These are phyloP conservation scores for Pulveroboletus frians DNA, from an alignment of 768 basidiomycete species.

Conservation along the genomic window DNA sequence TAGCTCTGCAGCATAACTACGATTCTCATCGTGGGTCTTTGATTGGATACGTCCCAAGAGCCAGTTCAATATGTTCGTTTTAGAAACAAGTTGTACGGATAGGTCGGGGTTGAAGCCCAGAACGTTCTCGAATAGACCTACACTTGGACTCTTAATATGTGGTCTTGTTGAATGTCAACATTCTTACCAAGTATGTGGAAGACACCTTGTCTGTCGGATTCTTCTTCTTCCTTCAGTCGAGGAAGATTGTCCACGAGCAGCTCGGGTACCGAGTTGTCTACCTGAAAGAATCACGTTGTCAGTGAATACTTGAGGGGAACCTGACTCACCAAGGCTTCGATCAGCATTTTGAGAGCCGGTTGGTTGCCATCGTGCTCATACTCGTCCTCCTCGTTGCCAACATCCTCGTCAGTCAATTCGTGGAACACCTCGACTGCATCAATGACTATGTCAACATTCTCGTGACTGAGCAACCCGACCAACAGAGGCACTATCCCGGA, in stretches of 20 bases:
- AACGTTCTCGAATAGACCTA: constrained; percentile 91
- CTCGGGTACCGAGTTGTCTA: constrained; percentile 80
- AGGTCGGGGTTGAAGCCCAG: constrained; percentile 80
- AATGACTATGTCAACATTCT: constrained; percentile 96
- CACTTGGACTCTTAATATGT: background rate
- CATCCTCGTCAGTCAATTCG: constrained; percentile 96
- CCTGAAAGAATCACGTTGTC: constrained; percentile 38
- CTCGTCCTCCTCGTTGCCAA: constrained; percentile 71
- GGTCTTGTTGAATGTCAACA: background rate
- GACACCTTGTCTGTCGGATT: constrained; percentile 85
- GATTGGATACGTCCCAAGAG: constrained; percentile 68
- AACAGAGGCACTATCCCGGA: constrained; percentile 67
- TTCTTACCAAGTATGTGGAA: constrained; percentile 82
- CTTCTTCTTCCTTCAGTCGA: constrained; percentile 87
- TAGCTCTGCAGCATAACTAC: constrained; percentile 88
- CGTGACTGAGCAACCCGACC: constrained; percentile 86
- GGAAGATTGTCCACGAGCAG: constrained; percentile 84
- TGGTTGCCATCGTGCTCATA: constrained; percentile 56
- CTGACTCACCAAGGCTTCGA: constrained; percentile 66
- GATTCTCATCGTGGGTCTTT: constrained; percentile 81
- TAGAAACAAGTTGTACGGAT: constrained; percentile 61
- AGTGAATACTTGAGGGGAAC: background rate
- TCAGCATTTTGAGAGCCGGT: constrained; percentile 66
- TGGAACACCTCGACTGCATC: constrained; percentile 89
- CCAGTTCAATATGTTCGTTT: constrained; percentile 77